These are phyloP conservation scores for Wickerhamomyces silvicola DNA, from an alignment of 805 yeast genomes.

Conservation along the genomic window DNA sequence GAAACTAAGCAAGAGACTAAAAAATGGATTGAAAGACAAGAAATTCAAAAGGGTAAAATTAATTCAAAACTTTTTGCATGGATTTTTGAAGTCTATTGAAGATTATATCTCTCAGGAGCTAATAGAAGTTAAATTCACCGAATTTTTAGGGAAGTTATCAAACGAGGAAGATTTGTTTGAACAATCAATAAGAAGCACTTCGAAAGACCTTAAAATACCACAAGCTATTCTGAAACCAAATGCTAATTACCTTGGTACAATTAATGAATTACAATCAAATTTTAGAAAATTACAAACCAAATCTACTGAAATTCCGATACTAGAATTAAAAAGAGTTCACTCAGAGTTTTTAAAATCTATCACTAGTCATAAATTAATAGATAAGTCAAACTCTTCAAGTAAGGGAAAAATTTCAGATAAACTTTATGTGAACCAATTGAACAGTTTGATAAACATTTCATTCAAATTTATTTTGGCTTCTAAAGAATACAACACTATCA, in stretches of 20 bases:
- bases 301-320: constrained; percentile 35
- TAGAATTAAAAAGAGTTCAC: constrained; percentile 38
- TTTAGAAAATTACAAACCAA: constrained; percentile 6
- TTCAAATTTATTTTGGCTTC: constrained; percentile 33
- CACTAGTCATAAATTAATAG: constrained; percentile 30
- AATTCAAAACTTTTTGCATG: constrained; percentile 27
- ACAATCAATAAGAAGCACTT: constrained; percentile 18
- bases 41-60: constrained; percentile 24
- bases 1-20: constrained; percentile 32
- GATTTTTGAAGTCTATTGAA: constrained; percentile 27
- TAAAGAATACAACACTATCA: constrained; percentile 30
- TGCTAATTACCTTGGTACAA: constrained; percentile 12
- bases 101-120: constrained; percentile 25
- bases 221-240: constrained; percentile 27
- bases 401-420: constrained; percentile 32
- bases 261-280: constrained; percentile 8
- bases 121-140: constrained; percentile 24
- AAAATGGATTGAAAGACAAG: constrained; percentile 18
- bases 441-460: constrained; percentile 29
- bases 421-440: constrained; percentile 36
- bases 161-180: background rate
- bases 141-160: constrained; percentile 26
- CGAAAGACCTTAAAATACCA: constrained; percentile 21
- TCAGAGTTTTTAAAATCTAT: constrained; percentile 28
- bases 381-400: constrained; percentile 18